Evolutionary conservation across 441 rosid genomes (phyloP), one percentile per base, ranked within the genome.

Genomic region (Isatis lusitanica): DNA sequence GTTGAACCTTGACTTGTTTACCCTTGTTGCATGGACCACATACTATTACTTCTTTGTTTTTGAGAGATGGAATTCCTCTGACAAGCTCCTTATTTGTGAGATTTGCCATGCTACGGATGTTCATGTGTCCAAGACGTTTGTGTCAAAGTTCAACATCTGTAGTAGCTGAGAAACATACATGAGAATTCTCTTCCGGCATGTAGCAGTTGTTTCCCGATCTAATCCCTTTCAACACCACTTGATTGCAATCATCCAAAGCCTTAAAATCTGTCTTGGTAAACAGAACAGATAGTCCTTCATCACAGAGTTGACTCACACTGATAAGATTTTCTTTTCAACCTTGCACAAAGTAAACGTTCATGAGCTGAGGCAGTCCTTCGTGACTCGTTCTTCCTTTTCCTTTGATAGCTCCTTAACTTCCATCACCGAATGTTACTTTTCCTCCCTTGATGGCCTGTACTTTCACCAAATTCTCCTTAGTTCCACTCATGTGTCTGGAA

Each of bases 381-480:
- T 26, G 28, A 26, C 28, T 26, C 3, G 28, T 26, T 26, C 2
- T 26, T 1, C 44, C 6, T 1, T 26, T 26, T 39, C 43, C 40
- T 11, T 12, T 1, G 2, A 40, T 40, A 0, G 13, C 13, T 4
- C 16, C 16, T 4, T 1, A 16, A 1, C 16, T 4, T 13, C 16
- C 47, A 42, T 42, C 47, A 4, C 16, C 47, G 3, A 42, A 42
- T 13, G 47, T 42, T 0, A 42, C 6, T 42, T 42, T 42, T 5
- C 17, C 17, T 13, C 48, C 7, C 2, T 43, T 43, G 0, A 43
- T 2, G 3, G 7, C 0, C 6, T 13, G 1, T 1, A 13, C 0
- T 0, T 6, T 2, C 0, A 1, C 0, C 4, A 42, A 3, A 0
- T 1, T 3, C 3, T 5, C 2, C 5, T 5, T 7, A 1, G 0